A percentile compares a stretch with the other conserved stretches of the same genome.
phyloP scores from a whole-genome alignment of 2,329 filamentous ascomycete species.

The Cephalotrichum gorgonifer region DNA sequence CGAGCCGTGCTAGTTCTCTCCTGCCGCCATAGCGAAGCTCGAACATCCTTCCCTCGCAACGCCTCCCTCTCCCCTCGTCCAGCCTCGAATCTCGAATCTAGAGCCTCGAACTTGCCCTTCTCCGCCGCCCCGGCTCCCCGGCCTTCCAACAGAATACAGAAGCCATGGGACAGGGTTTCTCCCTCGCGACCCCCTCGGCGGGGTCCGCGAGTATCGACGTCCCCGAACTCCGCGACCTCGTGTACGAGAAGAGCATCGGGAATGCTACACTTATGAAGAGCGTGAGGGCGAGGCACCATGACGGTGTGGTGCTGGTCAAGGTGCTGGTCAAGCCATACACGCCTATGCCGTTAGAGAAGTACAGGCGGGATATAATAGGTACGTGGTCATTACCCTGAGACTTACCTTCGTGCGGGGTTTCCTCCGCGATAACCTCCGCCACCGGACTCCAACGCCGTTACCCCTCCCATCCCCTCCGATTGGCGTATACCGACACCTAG shows the following conservation, averaged over 20 bases:
- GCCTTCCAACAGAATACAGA: background rate
- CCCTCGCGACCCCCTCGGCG: slow-evolving; percentile 80
- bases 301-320: slow-evolving; percentile 89
- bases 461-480: too few relatives aligned
- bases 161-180: slow-evolving; percentile 94
- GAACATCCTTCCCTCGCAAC: too few relatives aligned
- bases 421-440: too few relatives aligned
- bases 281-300: slow-evolving; percentile 78
- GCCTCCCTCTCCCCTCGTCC: too few relatives aligned
- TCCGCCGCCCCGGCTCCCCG: background rate
- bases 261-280: slow-evolving; percentile 95
- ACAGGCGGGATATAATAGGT: slow-evolving; percentile 70
- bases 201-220: slow-evolving; percentile 91
- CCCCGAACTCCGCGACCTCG: slow-evolving; percentile 79
- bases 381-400: too few relatives aligned
- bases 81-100: background rate
- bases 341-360: slow-evolving; percentile 67
- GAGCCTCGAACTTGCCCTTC: background rate
- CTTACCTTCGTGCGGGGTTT: too few relatives aligned
- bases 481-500: too few relatives aligned
- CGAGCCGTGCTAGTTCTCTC: too few relatives aligned
- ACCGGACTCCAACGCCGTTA: too few relatives aligned
- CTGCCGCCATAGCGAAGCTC: too few relatives aligned
- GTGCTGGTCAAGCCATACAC: slow-evolving; percentile 88
- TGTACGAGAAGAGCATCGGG: slow-evolving; percentile 86